These are phyloP conservation scores for Begonia loranthoides DNA, from an alignment of 306 rosid species.

Conservation along the genomic window DNA sequence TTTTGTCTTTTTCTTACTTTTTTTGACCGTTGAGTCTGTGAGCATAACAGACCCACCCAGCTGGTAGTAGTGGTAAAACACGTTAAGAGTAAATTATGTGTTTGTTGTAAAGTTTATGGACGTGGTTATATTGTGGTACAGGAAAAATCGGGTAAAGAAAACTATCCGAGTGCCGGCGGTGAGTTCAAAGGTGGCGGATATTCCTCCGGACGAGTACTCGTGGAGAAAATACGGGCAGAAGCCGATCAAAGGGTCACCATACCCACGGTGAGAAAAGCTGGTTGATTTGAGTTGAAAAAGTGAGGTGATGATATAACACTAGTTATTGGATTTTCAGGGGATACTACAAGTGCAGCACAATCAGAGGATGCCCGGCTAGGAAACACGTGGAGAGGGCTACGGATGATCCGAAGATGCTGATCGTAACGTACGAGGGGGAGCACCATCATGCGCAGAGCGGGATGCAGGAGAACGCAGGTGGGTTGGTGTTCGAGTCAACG, in stretches of 20 bases:
- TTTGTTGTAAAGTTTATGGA: background rate
- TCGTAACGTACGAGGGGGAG: conserved; percentile 85
- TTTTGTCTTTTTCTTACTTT: conserved; percentile 1
- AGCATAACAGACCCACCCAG: background rate
- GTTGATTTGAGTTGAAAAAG: background rate
- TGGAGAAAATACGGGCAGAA: conserved; percentile 97
- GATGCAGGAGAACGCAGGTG: conserved; percentile 43
- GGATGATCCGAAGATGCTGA: conserved; percentile 70
- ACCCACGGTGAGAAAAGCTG: conserved; percentile 42
- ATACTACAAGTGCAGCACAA: conserved; percentile 68
- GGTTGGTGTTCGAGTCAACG: conserved; percentile 44
- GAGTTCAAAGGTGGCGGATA: conserved; percentile 72
- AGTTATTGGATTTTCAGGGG: conserved; percentile 26
- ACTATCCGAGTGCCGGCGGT: conserved; percentile 70
- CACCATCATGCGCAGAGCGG: conserved; percentile 46
- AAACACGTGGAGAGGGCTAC: conserved; percentile 82
- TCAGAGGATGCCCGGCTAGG: conserved; percentile 81
- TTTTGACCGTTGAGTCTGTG: background rate
- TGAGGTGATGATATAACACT: background rate
- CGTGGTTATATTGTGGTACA: conserved; percentile 8
- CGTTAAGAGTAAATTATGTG: background rate
- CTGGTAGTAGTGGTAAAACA: too few relatives aligned
- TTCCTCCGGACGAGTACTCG: conserved; percentile 81
- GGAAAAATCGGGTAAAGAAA: conserved; percentile 70
- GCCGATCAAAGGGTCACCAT: conserved; percentile 87